These are phyloP conservation scores for Toxoplasma gondii DNA, from an alignment of 169 alveolate species.

Conservation along the genomic window DNA sequence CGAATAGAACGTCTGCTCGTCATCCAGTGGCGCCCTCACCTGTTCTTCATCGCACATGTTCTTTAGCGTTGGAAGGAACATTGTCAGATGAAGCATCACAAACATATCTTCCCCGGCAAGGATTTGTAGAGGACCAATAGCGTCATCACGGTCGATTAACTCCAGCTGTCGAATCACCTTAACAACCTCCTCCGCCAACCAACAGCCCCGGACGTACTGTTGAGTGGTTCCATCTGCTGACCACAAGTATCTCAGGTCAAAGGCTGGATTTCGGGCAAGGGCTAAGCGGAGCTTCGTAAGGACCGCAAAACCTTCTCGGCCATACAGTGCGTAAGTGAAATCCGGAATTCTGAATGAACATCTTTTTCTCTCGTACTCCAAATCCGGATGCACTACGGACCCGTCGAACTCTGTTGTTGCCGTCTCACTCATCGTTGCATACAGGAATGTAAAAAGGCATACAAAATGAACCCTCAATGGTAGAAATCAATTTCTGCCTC, in stretches of 20 bases:
- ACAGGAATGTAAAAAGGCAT: too few species aligned
- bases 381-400: background rate
- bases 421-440: background rate
- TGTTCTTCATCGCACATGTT: constrained; percentile 64
- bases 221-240: background rate
- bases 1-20: too few species aligned
- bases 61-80: constrained; percentile 69
- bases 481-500: too few species aligned
- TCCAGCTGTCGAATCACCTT: constrained; percentile 28
- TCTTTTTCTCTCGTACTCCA: constrained; percentile 8
- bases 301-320: background rate
- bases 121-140: constrained; percentile 43
- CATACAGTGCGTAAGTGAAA: constrained; percentile 19
- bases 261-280: constrained; percentile 17
- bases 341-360: constrained; percentile 8
- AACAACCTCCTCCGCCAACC: constrained; percentile 53
- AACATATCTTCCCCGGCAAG: constrained; percentile 72
- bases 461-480: too few species aligned
- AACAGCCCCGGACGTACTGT: constrained; percentile 61
- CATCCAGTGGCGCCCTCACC: background rate
- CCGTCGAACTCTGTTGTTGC: constrained; percentile 18
- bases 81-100: constrained; percentile 65
- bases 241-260: constrained; percentile 28
- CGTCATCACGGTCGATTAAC: constrained; percentile 11
- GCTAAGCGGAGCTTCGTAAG: background rate